Conservation (phyloP, 805 yeast species). For the Cephaloascus fragrans region DNA sequence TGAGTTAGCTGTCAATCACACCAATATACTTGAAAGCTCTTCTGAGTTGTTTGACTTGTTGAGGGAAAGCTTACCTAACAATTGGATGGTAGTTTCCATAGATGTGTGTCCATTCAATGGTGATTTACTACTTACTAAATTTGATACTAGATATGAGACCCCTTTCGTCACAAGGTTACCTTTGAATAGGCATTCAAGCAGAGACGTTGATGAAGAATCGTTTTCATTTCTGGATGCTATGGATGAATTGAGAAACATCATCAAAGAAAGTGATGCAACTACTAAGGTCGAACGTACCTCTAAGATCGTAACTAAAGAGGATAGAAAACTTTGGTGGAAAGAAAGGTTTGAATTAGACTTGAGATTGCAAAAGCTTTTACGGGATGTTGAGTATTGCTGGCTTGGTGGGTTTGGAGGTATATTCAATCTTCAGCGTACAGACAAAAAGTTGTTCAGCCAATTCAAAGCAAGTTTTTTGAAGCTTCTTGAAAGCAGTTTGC, state of each 20-base stretch:
- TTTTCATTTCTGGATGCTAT: constrained; percentile 37
- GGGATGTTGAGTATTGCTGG: constrained; percentile 55
- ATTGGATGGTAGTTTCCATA: constrained; percentile 52
- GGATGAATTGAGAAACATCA: constrained; percentile 38
- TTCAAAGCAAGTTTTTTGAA: constrained; percentile 27
- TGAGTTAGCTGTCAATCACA: constrained; percentile 1
- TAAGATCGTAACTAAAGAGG: constrained; percentile 42
- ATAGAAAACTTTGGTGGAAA: constrained; percentile 73
- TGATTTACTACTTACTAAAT: constrained; percentile 44
- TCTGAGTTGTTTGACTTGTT: constrained; percentile 3
- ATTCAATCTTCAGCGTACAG: constrained; percentile 28
- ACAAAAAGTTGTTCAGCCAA: constrained; percentile 11
- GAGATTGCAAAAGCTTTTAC: constrained; percentile 41
- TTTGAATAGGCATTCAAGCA: constrained; percentile 34
- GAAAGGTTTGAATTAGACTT: constrained; percentile 53
- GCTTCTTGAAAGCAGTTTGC: constrained; percentile 34
- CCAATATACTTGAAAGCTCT: not conserved
- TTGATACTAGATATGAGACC: constrained; percentile 14
- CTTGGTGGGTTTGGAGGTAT: constrained; percentile 68
- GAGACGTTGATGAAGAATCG: constrained; percentile 27
- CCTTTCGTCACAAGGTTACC: constrained; percentile 54
- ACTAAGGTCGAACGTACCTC: constrained; percentile 47
- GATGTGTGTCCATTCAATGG: constrained; percentile 52
- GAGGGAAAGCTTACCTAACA: constrained; percentile 22
- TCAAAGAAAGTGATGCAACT: constrained; percentile 50